Evolutionary conservation across 1,139 yeast genomes (phyloP).

Genomic region (Saccharomyces hybrid): DNA sequence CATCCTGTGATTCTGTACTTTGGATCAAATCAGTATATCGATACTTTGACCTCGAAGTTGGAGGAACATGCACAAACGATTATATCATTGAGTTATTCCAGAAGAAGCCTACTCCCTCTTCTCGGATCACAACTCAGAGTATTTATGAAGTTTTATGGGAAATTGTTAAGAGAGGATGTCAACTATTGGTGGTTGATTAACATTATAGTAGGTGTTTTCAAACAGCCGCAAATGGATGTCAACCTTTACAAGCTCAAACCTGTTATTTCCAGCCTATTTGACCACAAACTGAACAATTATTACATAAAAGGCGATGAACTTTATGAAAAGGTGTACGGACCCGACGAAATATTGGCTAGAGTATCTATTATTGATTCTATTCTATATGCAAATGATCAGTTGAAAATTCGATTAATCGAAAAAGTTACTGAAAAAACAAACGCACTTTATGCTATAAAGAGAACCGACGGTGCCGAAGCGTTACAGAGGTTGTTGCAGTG

Average conservation of each 20-base stretch:
- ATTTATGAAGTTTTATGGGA: constrained; percentile 15
- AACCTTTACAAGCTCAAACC: constrained; percentile 56
- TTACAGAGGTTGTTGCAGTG: constrained; percentile 52
- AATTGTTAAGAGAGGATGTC: constrained; percentile 27
- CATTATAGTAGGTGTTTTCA: constrained; percentile 42
- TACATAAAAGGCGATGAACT: constrained; percentile 25
- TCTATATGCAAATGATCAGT: constrained; percentile 32
- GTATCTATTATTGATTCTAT: constrained; percentile 44
- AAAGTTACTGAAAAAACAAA: constrained; percentile 38
- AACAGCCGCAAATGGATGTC: constrained; percentile 47
- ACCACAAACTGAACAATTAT: constrained; percentile 27
- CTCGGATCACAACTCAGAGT: constrained; percentile 37
- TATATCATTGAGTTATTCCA: constrained; percentile 46
- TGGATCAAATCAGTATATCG: constrained; percentile 20
- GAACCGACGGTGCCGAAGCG: constrained; percentile 65
- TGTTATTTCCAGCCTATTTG: constrained; percentile 46
- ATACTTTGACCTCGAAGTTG: constrained; percentile 29
- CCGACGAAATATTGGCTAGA: constrained; percentile 50
- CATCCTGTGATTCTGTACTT: constrained; percentile 31
- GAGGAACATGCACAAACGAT: constrained; percentile 39
- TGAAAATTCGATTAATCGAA: constrained; percentile 39
- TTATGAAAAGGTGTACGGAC: constrained; percentile 51
- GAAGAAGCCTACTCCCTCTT: constrained; percentile 63
- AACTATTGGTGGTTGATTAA: constrained; percentile 46
- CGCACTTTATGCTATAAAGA: constrained; percentile 43